These are phyloP conservation scores for Colletotrichum sp. DNA, from an alignment of 2,329 filamentous ascomycete genomes.

Conservation along the genomic window DNA sequence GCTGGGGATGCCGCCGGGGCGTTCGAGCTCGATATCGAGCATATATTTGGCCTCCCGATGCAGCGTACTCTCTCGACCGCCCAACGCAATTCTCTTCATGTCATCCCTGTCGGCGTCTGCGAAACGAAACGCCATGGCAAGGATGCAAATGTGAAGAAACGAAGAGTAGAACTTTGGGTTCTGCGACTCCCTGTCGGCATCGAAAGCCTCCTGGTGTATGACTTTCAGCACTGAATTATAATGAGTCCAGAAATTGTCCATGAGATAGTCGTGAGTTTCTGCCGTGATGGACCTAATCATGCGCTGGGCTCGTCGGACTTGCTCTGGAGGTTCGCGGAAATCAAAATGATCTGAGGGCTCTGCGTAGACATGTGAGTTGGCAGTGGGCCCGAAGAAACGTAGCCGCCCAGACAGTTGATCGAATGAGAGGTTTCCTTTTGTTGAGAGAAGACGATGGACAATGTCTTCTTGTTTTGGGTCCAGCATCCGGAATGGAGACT, in stretches of 20 bases:
- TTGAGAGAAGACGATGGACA: conserved; percentile 52
- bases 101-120: conserved; percentile 54
- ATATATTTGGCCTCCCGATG: conserved; percentile 60
- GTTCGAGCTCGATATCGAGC: conserved; percentile 57
- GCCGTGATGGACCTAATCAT: conserved; percentile 49
- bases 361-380: conserved; percentile 57
- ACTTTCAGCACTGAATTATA: conserved; percentile 56
- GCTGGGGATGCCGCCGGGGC: conserved; percentile 55
- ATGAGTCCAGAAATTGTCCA: conserved; percentile 55
- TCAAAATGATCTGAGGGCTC: conserved; percentile 38
- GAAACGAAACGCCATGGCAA: conserved; percentile 57
- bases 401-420: conserved; percentile 55
- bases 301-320: conserved; percentile 49
- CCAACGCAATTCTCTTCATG: conserved; percentile 50
- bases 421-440: conserved; percentile 54
- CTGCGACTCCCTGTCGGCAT: conserved; percentile 48
- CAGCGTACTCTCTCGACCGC: conserved; percentile 53
- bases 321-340: conserved; percentile 44
- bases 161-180: conserved; percentile 54
- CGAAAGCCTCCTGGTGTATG: conserved; percentile 54
- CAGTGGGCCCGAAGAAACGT: conserved; percentile 58
- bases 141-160: conserved; percentile 55
- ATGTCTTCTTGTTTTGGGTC: conserved; percentile 50
- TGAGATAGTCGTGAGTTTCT: conserved; percentile 56
- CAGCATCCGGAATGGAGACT: conserved; percentile 38